phyloP scores from a whole-genome alignment of 2,329 filamentous ascomycete genomes.

The Ophiosphaerella herpotricha region DNA sequence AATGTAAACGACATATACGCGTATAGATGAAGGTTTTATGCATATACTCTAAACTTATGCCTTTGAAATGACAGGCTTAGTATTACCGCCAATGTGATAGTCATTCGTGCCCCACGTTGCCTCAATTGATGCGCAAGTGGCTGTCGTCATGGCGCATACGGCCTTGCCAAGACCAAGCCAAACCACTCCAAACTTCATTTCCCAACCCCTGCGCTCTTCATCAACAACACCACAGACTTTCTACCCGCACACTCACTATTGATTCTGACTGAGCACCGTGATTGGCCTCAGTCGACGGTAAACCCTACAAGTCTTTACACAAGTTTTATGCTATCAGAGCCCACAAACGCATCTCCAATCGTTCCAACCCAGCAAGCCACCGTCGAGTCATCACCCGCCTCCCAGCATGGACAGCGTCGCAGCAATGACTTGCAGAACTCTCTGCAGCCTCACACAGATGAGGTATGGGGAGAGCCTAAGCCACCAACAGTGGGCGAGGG shows the following conservation, averaged over 20 bases:
- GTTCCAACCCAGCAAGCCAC: slow-evolving; percentile 47
- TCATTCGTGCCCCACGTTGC: slow-evolving; percentile 16
- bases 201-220: not conserved
- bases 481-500: slow-evolving; percentile 18
- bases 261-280: slow-evolving; percentile 43
- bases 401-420: slow-evolving; percentile 64
- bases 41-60: too few species aligned
- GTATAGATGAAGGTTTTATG: too few species aligned
- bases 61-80: too few species aligned
- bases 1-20: too few species aligned
- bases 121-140: slow-evolving; percentile 9
- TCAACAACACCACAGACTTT: slow-evolving; percentile 18
- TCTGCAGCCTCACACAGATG: slow-evolving; percentile 46
- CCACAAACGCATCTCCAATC: slow-evolving; percentile 55
- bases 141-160: slow-evolving; percentile 18
- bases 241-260: slow-evolving; percentile 24
- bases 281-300: slow-evolving; percentile 61
- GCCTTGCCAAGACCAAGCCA: slow-evolving; percentile 15
- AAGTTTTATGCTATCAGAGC: slow-evolving; percentile 70
- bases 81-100: not conserved
- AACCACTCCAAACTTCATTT: slow-evolving; percentile 16
- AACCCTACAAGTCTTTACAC: slow-evolving; percentile 37
- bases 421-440: slow-evolving; percentile 52
- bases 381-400: slow-evolving; percentile 44
- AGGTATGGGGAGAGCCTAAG: slow-evolving; percentile 36